Base-by-base conservation (phyloP, 768 basidiomycete genomes). In the Serpula lacrymans region DNA sequence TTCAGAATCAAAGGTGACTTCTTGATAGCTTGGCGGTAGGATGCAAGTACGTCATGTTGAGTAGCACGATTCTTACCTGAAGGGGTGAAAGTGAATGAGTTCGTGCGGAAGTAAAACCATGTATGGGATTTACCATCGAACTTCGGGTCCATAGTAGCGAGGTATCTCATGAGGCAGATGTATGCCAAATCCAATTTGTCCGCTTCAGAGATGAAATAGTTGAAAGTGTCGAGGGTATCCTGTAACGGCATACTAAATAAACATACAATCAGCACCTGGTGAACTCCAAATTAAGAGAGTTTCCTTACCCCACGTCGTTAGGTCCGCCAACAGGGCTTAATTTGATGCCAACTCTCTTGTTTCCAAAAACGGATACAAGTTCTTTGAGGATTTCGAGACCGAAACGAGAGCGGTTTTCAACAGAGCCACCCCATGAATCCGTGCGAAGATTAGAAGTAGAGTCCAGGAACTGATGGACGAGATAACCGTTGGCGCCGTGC, bases 391-490 rank as follows among this genome's bases (percentile, higher is more conserved):
- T 64, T 52, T 79, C 74, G 4, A 78, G 65, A 1, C 62, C 65
- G 52, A 84, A 80, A 3, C 77, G 61, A 1, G 68, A 53, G n/a
- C 81, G 70, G 54, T 79, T 79, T 57, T 78, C 75, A 29, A 73
- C 44, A 28, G 69, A 72, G 4, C 81, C 82, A 7, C 82, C 82
- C 65, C 75, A 85, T 39, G 69, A 53, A 58, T 80, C 80, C 11
- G 70, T 75, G 14, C 78, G 70, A 26, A 65, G 50, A 58, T 81
- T 80, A 14, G 70, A 55, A 2, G 54, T 64, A 34, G 52, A 58
- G 42, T 78, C 73, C 13, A 77, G 55, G 64, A 80, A 78, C 44
- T 80, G 75, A 41, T 70, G 58, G 24, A 70, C 39, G 9, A 75
- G 54, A 42, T 71, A 73, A 0, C 73, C 73, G 39, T 64, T 65